phyloP scores from a whole-genome alignment of 1,284 basidiomycete genomes.

The Pseudozyma flocculosa region DNA sequence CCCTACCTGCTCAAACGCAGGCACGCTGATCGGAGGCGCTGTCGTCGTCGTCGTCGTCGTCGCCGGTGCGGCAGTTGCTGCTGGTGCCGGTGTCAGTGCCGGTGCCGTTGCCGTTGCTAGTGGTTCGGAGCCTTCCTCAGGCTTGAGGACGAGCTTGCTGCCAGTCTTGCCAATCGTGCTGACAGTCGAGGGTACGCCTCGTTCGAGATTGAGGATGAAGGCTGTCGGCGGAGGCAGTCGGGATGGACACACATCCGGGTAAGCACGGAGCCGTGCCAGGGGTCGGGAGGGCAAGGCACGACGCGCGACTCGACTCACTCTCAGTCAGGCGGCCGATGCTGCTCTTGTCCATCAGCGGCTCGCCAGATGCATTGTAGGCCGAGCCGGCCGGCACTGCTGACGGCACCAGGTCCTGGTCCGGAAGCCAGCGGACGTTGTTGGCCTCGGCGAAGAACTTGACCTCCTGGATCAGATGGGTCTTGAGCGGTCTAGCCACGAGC shows the following conservation, averaged over 20 bases:
- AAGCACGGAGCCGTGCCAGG: too few species aligned
- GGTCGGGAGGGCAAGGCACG: too few species aligned
- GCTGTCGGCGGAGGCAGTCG: too few species aligned
- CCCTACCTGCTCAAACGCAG: constrained; percentile 21
- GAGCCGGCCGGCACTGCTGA: constrained; percentile 3
- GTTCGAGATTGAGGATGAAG: constrained; percentile 47
- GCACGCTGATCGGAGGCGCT: too few species aligned
- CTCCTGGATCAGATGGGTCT: constrained; percentile 32
- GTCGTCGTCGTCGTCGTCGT: too few species aligned
- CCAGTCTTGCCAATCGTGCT: constrained; percentile 48
- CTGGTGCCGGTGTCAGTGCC: too few species aligned
- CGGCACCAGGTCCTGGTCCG: constrained; percentile 18
- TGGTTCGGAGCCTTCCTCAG: too few species aligned
- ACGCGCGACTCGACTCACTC: constrained; percentile 6
- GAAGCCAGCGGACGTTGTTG: constrained; percentile 13
- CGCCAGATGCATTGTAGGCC: not conserved
- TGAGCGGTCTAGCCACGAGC: constrained; percentile 35
- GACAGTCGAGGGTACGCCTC: constrained; percentile 49
- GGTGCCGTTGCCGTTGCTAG: too few species aligned
- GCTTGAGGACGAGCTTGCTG: constrained; percentile 46
- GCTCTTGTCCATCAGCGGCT: constrained; percentile 32
- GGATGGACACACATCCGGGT: too few species aligned
- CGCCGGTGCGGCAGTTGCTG: too few species aligned
- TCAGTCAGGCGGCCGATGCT: constrained; percentile 45
- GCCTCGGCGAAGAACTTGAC: constrained; percentile 28